A percentile compares a stretch with the other conserved stretches of the same genome.
phyloP scores from a whole-genome alignment of 345 rosid species.

The Acer saccharum region DNA sequence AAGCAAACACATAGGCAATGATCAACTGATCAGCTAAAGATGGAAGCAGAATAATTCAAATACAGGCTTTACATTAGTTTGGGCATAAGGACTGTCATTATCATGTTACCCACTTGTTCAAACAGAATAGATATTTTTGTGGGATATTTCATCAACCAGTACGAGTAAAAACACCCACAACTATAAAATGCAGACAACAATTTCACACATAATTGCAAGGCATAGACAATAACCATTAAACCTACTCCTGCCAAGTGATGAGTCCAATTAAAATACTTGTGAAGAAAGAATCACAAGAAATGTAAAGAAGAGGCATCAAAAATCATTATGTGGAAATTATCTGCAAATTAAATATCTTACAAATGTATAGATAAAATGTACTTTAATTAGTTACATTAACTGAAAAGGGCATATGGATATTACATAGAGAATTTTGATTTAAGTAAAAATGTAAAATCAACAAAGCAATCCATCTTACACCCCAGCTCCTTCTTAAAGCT shows the following conservation, averaged over 20 bases:
- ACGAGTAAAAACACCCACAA: neutral
- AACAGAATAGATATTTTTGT: slow-evolving; percentile 3
- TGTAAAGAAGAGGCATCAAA: neutral
- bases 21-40: slow-evolving; percentile 9
- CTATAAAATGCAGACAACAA: neutral
- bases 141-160: neutral
- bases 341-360: neutral
- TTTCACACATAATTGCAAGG: slow-evolving; percentile 1
- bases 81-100: slow-evolving; percentile 1
- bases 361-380: neutral
- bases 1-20: slow-evolving; percentile 20
- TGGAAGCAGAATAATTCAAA: neutral
- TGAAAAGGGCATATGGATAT: neutral
- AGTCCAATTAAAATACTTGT: neutral
- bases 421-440: neutral
- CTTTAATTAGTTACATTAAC: neutral
- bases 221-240: neutral
- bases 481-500: neutral
- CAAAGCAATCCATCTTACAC: neutral
- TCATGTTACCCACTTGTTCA: slow-evolving; percentile 2
- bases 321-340: neutral
- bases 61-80: neutral
- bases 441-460: neutral
- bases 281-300: too few species aligned
- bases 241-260: neutral